These are phyloP conservation scores for Shiraia sp. DNA, from an alignment of 2,329 filamentous ascomycete species.

Conservation along the genomic window DNA sequence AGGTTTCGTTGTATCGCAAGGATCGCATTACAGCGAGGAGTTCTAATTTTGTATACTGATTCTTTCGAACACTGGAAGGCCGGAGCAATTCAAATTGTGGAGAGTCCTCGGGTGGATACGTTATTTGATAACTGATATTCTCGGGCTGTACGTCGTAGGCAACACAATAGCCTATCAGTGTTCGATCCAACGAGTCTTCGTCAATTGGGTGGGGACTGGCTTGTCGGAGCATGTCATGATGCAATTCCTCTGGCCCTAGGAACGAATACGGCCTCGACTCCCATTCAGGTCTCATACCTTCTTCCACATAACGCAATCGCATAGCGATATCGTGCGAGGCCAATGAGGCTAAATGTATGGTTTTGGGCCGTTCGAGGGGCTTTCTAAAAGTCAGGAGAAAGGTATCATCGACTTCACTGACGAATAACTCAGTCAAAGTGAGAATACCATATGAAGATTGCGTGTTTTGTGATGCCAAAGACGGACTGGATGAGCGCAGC, in stretches of 20 bases:
- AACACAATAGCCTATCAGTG: slow-evolving; percentile 69
- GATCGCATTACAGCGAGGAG: slow-evolving; percentile 72
- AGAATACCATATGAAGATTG: slow-evolving; percentile 65
- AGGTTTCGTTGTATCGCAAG: slow-evolving; percentile 71
- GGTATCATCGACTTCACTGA: slow-evolving; percentile 66
- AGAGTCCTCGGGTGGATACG: slow-evolving; percentile 60
- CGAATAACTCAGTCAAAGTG: slow-evolving; percentile 61
- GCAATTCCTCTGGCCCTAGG: slow-evolving; percentile 58
- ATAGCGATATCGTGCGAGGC: slow-evolving; percentile 67
- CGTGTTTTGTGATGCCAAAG: slow-evolving; percentile 54
- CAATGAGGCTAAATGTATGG: slow-evolving; percentile 65
- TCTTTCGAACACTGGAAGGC: slow-evolving; percentile 55
- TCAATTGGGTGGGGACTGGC: slow-evolving; percentile 59
- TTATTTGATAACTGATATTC: slow-evolving; percentile 57
- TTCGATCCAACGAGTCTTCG: slow-evolving; percentile 65
- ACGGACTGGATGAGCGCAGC: slow-evolving; percentile 59
- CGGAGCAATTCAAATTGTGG: slow-evolving; percentile 68
- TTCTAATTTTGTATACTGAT: slow-evolving; percentile 63
- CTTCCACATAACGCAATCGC: slow-evolving; percentile 63
- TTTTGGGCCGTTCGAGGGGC: slow-evolving; percentile 59
- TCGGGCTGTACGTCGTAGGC: slow-evolving; percentile 69
- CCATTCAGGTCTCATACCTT: slow-evolving; percentile 68
- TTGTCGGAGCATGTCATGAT: slow-evolving; percentile 39
- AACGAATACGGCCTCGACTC: slow-evolving; percentile 65
- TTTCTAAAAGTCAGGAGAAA: slow-evolving; percentile 67